phyloP scores from a whole-genome alignment of 495 filamentous ascomycete species.

The Rhypophila decipiens region DNA sequence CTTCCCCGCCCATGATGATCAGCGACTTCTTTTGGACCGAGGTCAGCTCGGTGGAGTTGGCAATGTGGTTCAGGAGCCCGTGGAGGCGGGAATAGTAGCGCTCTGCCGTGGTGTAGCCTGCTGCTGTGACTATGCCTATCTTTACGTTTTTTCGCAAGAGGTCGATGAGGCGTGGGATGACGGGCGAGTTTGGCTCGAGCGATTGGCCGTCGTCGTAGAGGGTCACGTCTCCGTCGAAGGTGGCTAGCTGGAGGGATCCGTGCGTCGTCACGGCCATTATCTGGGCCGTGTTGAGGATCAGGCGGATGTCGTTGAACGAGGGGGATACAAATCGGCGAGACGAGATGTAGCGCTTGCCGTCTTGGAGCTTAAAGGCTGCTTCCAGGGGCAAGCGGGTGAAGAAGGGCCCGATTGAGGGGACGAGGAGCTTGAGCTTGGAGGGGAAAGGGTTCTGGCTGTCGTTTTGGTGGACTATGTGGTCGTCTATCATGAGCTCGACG shows the following conservation, averaged over 20 bases:
- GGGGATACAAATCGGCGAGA: slow-evolving; percentile 90
- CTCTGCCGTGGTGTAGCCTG: slow-evolving; percentile 82
- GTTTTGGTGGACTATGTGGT: slow-evolving; percentile 77
- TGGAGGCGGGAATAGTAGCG: slow-evolving; percentile 79
- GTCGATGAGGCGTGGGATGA: slow-evolving; percentile 69
- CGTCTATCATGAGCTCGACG: slow-evolving; percentile 82
- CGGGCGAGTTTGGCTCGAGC: slow-evolving; percentile 63
- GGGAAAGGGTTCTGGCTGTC: slow-evolving; percentile 50
- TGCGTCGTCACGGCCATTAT: slow-evolving; percentile 71
- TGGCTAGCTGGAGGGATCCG: slow-evolving; percentile 71
- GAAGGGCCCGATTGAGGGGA: slow-evolving; percentile 83
- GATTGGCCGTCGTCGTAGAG: slow-evolving; percentile 90
- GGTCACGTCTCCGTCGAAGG: slow-evolving; percentile 96
- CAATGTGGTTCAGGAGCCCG: slow-evolving; percentile 79
- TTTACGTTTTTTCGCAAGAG: slow-evolving; percentile 55
- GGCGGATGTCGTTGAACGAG: slow-evolving; percentile 93
- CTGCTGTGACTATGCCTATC: slow-evolving; percentile 93
- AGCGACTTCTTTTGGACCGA: slow-evolving; percentile 63
- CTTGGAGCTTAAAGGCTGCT: slow-evolving; percentile 87
- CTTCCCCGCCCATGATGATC: slow-evolving; percentile 80
- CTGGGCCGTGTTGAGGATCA: slow-evolving; percentile 92
- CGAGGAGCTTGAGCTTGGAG: slow-evolving; percentile 88
- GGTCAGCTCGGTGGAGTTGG: slow-evolving; percentile 52
- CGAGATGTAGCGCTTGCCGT: slow-evolving; percentile 76
- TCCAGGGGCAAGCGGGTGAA: slow-evolving; percentile 82